Evolutionary conservation across 2,329 filamentous ascomycete genomes (phyloP).

Genomic region (Apiospora kogelbergensis): DNA sequence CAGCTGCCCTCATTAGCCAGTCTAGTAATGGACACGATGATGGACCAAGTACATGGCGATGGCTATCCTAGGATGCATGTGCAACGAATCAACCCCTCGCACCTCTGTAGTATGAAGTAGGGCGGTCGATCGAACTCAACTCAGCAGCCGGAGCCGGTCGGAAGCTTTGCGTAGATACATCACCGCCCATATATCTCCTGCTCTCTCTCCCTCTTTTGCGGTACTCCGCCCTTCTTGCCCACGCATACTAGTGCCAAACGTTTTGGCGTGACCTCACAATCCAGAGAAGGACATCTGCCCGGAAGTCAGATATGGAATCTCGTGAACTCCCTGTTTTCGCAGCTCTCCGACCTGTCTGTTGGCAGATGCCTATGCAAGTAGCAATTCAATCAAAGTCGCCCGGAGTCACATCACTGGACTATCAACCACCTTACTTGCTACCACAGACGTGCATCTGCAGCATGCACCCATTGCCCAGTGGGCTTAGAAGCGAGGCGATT

Average conservation of each 20-base stretch:
- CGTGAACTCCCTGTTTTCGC: neutral
- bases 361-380: neutral
- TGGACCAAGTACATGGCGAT: neutral
- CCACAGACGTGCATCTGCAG: slow-evolving; percentile 2
- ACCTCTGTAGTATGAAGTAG: neutral
- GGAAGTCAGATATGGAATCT: neutral
- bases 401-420: neutral
- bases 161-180: neutral
- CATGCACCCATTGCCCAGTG: slow-evolving; percentile 4
- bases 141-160: neutral
- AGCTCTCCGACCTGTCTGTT: neutral
- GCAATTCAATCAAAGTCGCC: neutral
- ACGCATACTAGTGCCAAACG: neutral
- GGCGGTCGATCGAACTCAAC: slow-evolving; percentile 6
- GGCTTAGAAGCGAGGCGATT: slow-evolving; percentile 5
- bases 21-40: neutral
- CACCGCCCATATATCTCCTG: neutral
- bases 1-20: neutral
- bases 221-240: neutral
- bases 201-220: neutral
- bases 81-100: neutral
- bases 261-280: neutral
- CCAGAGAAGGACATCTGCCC: neutral
- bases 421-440: neutral
- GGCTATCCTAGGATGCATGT: neutral